Evolutionary conservation across 306 rosid genomes (phyloP).

Genomic region (Castanea crenata): DNA sequence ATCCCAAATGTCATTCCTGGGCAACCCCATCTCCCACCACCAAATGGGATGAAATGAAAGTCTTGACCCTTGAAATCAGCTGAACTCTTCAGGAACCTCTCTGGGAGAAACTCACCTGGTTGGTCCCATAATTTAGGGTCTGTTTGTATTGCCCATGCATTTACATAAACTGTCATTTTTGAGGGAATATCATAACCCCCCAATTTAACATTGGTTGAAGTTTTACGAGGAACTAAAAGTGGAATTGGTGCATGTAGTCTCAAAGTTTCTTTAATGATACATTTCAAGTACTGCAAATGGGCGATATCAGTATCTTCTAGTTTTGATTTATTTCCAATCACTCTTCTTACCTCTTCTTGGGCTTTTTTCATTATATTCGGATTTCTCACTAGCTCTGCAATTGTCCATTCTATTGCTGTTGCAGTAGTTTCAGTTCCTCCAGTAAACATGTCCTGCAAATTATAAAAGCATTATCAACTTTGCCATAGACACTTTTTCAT

Average conservation of each 20-base stretch:
- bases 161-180: slow-evolving; percentile 18
- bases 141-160: slow-evolving; percentile 28
- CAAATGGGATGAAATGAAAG: slow-evolving; percentile 28
- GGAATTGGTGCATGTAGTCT: slow-evolving; percentile 37
- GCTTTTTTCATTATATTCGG: slow-evolving; percentile 27
- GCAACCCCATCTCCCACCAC: slow-evolving; percentile 33
- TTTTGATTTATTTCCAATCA: slow-evolving; percentile 15
- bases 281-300: slow-evolving; percentile 29
- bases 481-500: too few relatives aligned
- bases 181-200: slow-evolving; percentile 21
- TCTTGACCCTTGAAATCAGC: slow-evolving; percentile 20
- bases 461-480: too few relatives aligned
- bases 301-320: slow-evolving; percentile 15
- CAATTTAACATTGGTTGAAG: background rate
- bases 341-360: slow-evolving; percentile 31
- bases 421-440: slow-evolving; percentile 15
- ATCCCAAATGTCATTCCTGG: slow-evolving; percentile 23
- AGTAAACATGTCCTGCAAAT: slow-evolving; percentile 27
- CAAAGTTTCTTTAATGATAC: slow-evolving; percentile 29
- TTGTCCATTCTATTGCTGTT: slow-evolving; percentile 24
- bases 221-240: slow-evolving; percentile 24
- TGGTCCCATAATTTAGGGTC: slow-evolving; percentile 33
- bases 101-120: slow-evolving; percentile 29
- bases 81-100: slow-evolving; percentile 9
- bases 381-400: slow-evolving; percentile 30